phyloP scores from a whole-genome alignment of 2,329 filamentous ascomycete genomes.

The Arthroderma sp. region DNA sequence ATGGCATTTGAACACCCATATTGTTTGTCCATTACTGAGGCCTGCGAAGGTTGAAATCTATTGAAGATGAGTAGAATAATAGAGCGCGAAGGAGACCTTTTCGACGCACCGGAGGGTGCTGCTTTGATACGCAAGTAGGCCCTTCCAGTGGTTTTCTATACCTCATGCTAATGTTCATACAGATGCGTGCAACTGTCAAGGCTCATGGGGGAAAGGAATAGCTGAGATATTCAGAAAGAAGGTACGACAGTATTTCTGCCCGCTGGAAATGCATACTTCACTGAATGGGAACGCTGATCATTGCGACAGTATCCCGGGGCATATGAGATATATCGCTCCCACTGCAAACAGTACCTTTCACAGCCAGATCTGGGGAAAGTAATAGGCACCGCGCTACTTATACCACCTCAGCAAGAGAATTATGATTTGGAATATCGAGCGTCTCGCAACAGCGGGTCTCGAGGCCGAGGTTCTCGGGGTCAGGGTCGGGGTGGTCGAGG shows the following conservation, averaged over 20 bases:
- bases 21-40: no score
- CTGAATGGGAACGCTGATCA: slow-evolving; percentile 1
- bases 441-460: background rate
- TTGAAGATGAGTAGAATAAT: slow-evolving; percentile 10
- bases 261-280: background rate
- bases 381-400: slow-evolving; percentile 40
- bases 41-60: no score
- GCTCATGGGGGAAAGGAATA: slow-evolving; percentile 47
- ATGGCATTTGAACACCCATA: no score
- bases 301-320: slow-evolving; percentile 37
- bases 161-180: background rate
- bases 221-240: slow-evolving; percentile 37
- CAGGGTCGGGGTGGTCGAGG: background rate
- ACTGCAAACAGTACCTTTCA: slow-evolving; percentile 30
- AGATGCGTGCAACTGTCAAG: slow-evolving; percentile 48
- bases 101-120: slow-evolving; percentile 36
- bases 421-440: slow-evolving; percentile 6
- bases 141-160: background rate
- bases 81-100: slow-evolving; percentile 37
- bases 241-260: slow-evolving; percentile 12
- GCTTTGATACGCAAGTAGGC: slow-evolving; percentile 36
- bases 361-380: slow-evolving; percentile 8
- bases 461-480: background rate
- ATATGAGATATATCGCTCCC: slow-evolving; percentile 32
- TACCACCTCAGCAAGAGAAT: slow-evolving; percentile 35